Percentiles rank a stretch among this genome's conserved stretches.
phyloP scores from a whole-genome alignment of 106 monocot species.

The Apostasia ramifera region DNA sequence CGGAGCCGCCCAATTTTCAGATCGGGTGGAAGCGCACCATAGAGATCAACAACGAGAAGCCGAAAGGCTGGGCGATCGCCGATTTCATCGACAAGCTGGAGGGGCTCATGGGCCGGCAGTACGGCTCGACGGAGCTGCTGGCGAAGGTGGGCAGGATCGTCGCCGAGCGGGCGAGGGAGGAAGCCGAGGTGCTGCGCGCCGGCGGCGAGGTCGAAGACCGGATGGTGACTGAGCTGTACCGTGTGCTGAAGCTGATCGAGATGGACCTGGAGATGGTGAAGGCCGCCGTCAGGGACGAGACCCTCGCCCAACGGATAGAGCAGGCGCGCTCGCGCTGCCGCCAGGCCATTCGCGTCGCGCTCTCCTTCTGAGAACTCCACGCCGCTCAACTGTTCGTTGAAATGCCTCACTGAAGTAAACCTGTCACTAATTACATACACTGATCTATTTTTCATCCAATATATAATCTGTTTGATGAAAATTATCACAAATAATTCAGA shows the following conservation, averaged over 20 bases:
- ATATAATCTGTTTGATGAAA: too few species aligned
- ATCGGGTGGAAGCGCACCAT: slow-evolving; percentile 88
- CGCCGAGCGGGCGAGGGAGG: slow-evolving; percentile 70
- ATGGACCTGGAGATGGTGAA: slow-evolving; percentile 90
- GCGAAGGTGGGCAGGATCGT: slow-evolving; percentile 58
- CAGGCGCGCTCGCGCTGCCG: slow-evolving; percentile 62
- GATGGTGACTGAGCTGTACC: slow-evolving; percentile 55
- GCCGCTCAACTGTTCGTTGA: not conserved
- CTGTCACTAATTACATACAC: too few species aligned
- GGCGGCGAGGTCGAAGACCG: slow-evolving; percentile 64
- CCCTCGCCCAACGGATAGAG: slow-evolving; percentile 51
- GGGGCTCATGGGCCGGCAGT: slow-evolving; percentile 48
- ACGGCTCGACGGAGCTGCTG: slow-evolving; percentile 63
- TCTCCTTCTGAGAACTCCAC: slow-evolving; percentile 40
- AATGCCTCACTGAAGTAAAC: not conserved
- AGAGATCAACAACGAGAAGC: slow-evolving; percentile 53
- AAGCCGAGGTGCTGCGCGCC: slow-evolving; percentile 54
- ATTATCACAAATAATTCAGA: too few species aligned
- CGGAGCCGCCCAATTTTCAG: slow-evolving; percentile 75
- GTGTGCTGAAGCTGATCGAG: slow-evolving; percentile 77
- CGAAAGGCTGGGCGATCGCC: slow-evolving; percentile 62
- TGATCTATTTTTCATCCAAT: too few species aligned
- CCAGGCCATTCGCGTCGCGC: slow-evolving; percentile 69
- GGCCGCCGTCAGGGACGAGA: slow-evolving; percentile 79
- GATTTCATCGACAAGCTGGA: slow-evolving; percentile 85